These are phyloP conservation scores for Telopea speciosissima DNA, from an alignment of 177 flowering plant genomes.

Conservation along the genomic window DNA sequence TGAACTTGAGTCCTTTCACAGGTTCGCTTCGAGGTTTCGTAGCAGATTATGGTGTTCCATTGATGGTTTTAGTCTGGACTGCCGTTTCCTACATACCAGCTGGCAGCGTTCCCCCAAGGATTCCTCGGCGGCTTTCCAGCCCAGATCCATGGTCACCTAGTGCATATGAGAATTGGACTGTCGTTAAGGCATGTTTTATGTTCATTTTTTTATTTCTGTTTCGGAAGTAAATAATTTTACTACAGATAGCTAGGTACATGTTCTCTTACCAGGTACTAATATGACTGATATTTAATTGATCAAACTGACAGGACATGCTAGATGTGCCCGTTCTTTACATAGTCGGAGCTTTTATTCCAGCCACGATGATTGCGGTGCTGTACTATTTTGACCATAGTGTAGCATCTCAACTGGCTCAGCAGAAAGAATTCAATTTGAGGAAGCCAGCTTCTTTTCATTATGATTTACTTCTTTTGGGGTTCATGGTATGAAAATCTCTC, in stretches of 20 bases:
- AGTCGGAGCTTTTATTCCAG: constrained; percentile 91
- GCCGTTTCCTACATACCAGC: constrained; percentile 83
- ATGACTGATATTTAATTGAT: background rate
- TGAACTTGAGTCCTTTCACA: constrained; percentile 20
- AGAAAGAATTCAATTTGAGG: constrained; percentile 90
- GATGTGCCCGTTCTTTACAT: constrained; percentile 83
- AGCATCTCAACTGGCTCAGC: constrained; percentile 98
- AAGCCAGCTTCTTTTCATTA: constrained; percentile 95
- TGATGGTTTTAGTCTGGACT: constrained; percentile 96
- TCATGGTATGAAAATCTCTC: constrained; percentile 52
- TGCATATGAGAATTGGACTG: constrained; percentile 95
- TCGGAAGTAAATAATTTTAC: background rate
- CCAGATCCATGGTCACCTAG: constrained; percentile 99
- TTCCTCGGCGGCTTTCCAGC: constrained; percentile 88
- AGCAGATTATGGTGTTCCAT: constrained; percentile 98
- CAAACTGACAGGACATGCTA: constrained; percentile 75
- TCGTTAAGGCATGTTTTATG: constrained; percentile 49
- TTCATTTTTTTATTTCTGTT: background rate
- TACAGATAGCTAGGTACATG: background rate
- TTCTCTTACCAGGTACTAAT: background rate
- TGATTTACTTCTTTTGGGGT: constrained; percentile 87
- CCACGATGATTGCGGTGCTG: constrained; percentile 99
- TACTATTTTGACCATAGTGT: constrained; percentile 99
- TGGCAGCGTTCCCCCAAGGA: constrained; percentile 67
- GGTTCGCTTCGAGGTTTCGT: constrained; percentile 84